Base-by-base conservation (phyloP, 371 early-diverging fungal species). In the Circinella minor region DNA sequence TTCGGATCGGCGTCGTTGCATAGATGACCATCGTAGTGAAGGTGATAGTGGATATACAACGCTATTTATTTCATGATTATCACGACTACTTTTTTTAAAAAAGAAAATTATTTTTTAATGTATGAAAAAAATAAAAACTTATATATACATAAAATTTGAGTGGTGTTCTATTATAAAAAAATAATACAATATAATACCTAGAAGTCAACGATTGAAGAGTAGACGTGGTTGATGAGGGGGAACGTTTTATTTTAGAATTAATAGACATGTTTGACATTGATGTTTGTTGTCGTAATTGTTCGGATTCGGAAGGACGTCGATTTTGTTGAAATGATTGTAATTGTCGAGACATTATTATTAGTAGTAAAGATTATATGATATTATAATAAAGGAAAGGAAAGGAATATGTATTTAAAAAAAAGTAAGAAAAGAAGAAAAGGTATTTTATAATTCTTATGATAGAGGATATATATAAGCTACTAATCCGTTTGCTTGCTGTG, bases 191-290 rank as follows among this genome's bases (percentile, higher is more conserved):
- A 8, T 7, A n/a, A 13, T 57, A 57, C 57, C 27, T 57, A 5
- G 57, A 9, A 27, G 57, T 5, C 6, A 57, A 34, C 14, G 57
- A 57, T 34, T 27, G 57, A 57, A 57, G 57, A 18, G 57, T n/a
- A n/a, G 57, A 57, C 8, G 51, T 51, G 1, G 57, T 57, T 4
- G 57, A 57, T 57, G 57, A 57, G 34, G 57, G 18, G 10, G 57
- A 57, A 27, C 57, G 57, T 57, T 57, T 57, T 27, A 57, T 13
- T 57, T 57, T 57, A 20, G 55, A 55, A n/a, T n/a, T n/a, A 5
- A 51, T 13, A 15, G 51, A 14, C 51, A n/a, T 51, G 8, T 8
- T 51, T 51, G 51, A 51, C 51, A 51, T 51, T 51, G 15, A 8
- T 51, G 14, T 14, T 15, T 17, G 51, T n/a, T 51, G 47, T 47